Evolutionary conservation across 345 rosid genomes (phyloP), one percentile per base, ranked within the genome.

Genomic region (Salix purpurea): DNA sequence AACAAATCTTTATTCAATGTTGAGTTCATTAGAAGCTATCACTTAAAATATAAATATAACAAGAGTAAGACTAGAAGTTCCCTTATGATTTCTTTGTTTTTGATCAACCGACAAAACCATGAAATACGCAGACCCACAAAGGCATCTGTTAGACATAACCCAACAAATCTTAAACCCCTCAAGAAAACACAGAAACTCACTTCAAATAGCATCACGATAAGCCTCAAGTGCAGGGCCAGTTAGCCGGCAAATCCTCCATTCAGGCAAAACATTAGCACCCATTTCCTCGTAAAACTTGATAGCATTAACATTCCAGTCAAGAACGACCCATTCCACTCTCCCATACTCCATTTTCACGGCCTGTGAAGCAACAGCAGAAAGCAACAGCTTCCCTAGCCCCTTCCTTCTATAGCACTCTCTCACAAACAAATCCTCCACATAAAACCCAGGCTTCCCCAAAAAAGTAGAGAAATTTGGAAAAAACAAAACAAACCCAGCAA

Each of bases 321-420:
- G 92, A 75, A 92, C 98, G 52, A 85, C 79, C 97, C 97, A 92
- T 71, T 91, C 97, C 7, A 94, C 97, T 72, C 97, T 91, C 19
- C 96, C 96, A 54, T 94, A 92, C 58, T 87, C 92, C 93, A 94
- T 91, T 73, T 86, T 90, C 88, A 86, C 94, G 4, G 96, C 93
- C 78, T 92, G 97, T 60, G 74, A 80, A 26, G 97, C 94, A 75
- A 94, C 98, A 9, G 97, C 94, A 0, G 88, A 76, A 30, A 94
- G 74, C 76, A 94, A 78, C 92, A 94, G 79, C 76, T 76, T 83
- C 79, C 97, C 98, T 2, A 92, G 82, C 2, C 97, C 94, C 78
- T 82, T 88, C 75, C 98, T 87, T 85, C 97, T 73, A 58, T 89
- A 90, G 42, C 93, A 85, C 76, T 92, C 94, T 74, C 97, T 90